A percentile compares a stretch with the other conserved stretches of the same genome.
Conservation (phyloP, 164 flowering plant species). For the Nelumbo lutea region DNA sequence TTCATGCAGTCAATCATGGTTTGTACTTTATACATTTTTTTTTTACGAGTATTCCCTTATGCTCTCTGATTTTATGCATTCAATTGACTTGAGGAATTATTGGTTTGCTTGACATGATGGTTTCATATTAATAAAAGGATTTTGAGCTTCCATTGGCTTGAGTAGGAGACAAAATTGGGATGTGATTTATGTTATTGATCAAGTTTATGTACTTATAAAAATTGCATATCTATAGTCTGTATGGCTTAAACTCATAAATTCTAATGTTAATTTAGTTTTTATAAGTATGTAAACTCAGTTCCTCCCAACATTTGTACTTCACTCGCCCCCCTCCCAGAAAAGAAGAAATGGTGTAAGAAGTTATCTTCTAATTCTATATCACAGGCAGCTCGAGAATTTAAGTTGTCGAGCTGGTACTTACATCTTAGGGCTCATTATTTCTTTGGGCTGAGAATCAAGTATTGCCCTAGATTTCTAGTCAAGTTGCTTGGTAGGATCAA, state of each 20-base stretch:
- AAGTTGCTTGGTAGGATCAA: too few relatives aligned
- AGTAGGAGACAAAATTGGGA: not conserved
- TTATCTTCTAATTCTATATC: not conserved
- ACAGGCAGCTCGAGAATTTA: not conserved
- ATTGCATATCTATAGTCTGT: too few relatives aligned
- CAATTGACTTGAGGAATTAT: slow-evolving; percentile 31
- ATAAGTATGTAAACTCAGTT: too few relatives aligned
- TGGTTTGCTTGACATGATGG: not conserved
- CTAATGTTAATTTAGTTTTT: too few relatives aligned
- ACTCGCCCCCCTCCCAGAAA: not conserved
- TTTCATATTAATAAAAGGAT: too few relatives aligned
- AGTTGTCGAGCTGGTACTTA: not conserved
- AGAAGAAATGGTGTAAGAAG: not conserved
- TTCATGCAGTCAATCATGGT: slow-evolving; percentile 93
- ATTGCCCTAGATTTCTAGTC: not conserved
- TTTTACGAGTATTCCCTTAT: too few relatives aligned
- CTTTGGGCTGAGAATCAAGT: not conserved
- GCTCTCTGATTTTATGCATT: slow-evolving; percentile 61
- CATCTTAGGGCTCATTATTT: too few relatives aligned
- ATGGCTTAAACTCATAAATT: too few relatives aligned
- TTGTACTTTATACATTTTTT: not conserved
- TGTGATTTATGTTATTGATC: not conserved
- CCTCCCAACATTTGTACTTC: not conserved
- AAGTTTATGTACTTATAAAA: not conserved
- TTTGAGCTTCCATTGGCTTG: too few relatives aligned